Evolutionary conservation across 345 rosid genomes (phyloP), one percentile per base, ranked within the genome.

Genomic region (Euphorbia pulcherrima): DNA sequence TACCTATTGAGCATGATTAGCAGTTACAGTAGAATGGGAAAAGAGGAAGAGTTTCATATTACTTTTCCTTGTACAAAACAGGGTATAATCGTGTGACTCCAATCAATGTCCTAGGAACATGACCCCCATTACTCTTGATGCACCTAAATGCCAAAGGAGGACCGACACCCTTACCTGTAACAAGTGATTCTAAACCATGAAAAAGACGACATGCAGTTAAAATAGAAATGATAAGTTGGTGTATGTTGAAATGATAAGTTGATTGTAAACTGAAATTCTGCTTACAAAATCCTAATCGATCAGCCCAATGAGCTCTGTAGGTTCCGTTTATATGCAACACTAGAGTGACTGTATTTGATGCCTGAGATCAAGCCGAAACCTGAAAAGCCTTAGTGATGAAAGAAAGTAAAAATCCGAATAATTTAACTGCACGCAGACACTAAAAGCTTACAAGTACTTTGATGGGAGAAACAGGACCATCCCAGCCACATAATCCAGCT

Each of bases 291-390:
- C 98, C 98, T 67, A 93, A 82, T 64, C 84, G 83, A 70, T 89
- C 96, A 53, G 91, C 92, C 98, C 98, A 93, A 52, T 85, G 95
- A 81, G 95, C 88, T 86, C 98, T 87, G 67, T 86, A 87, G 17
- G 98, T 90, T 66, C 96, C 98, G 85, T 93, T 93, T 48, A 83
- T 82, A 77, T 89, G 92, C 83, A 93, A 77, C 71, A 80, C 39
- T 78, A 93, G 76, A 72, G 74, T 79, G 64, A 80, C 84, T 8
- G 84, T 69, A 55, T 76, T 79, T 65, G 89, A 77, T 72, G 79
- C 90, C 98, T 93, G 89, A 70, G 79, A 82, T 27, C 20, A 70
- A 81, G 74, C 58, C 75, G 68, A 59, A 37, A 46, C 53, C 47
- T 59, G 40, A 72, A 60, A 64, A 70, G 62, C 54, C n/a, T 53